Base-by-base conservation (phyloP, 2,329 filamentous ascomycete genomes). In the Beauveria australis region DNA sequence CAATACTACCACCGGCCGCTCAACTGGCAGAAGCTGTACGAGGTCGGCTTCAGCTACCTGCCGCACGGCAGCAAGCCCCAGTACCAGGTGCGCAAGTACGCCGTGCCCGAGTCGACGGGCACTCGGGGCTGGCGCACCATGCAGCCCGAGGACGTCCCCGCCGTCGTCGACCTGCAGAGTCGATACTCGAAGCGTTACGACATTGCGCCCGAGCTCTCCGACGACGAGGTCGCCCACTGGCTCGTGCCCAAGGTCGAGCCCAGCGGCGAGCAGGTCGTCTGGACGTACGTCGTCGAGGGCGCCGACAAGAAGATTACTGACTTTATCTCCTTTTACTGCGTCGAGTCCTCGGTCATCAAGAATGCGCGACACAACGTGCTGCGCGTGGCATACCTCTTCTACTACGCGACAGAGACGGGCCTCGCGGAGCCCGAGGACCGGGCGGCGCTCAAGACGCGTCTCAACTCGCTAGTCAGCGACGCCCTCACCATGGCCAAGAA, bases 1-100 rank as follows among this genome's bases (percentile, higher is more conserved):
- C 86, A 94, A 65, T 99, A 99, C 79, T 99, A 89, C 76, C 94
- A 99, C 75, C 89, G 94, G 63, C 87, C 92, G 10, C 79, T 99
- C 61, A 89, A 99, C 76, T 99, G 94, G 94, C 82, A 92, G 74
- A 97, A 99, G 78, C 83, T 99, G 14, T 92, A 94, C 73, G 92
- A 96, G 68, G 89, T 93, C 52, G 92, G 92, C 60, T 99, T 99
- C 80, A 96, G 91, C 65, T 92, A 91, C 49, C 81, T 97, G 47
- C 94, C 94, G 0, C 73, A 83, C 14, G 87, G 87, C 63, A 95
- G 91, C 74, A 96, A 93, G 68, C 92, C 91, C 65, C 80, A 87
- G 66, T 88, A 89, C 69, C 93, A 97, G 78, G 83, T 96, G 59
- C 84, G 88, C 64, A 93, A 91, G 74, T 97, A 94, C 75, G 85